Percentiles rank a stretch among this genome's conserved stretches.
Conservation (phyloP, 345 rosid species). For the Viola odorata region DNA sequence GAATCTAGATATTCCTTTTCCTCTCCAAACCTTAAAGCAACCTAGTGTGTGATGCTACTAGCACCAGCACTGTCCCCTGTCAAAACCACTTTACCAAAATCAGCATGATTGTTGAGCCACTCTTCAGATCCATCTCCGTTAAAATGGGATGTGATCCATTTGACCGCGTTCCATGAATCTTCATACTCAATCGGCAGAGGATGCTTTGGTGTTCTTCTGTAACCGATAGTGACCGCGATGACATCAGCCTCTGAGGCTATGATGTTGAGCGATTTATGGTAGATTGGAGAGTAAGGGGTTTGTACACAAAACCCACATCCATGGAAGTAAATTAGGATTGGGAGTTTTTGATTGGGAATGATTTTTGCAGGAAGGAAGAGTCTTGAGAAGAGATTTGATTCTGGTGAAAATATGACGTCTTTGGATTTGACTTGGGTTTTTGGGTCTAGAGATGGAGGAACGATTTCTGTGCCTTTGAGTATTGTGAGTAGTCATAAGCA, state of each 20-base stretch:
- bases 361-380: slow-evolving; percentile 26
- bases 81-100: too few relatives aligned
- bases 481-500: too few relatives aligned
- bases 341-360: slow-evolving; percentile 27
- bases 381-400: neutral
- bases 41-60: too few relatives aligned
- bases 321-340: slow-evolving; percentile 27
- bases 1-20: too few relatives aligned
- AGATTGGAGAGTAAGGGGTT: slow-evolving; percentile 10
- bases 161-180: slow-evolving; percentile 18
- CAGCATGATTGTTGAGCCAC: slow-evolving; percentile 14
- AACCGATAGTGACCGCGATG: slow-evolving; percentile 13
- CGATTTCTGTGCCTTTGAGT: slow-evolving; percentile 10
- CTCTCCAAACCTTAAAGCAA: too few relatives aligned
- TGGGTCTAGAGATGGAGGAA: slow-evolving; percentile 36
- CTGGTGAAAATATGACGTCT: slow-evolving; percentile 21
- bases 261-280: neutral
- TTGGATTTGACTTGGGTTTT: slow-evolving; percentile 37
- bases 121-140: slow-evolving; percentile 6
- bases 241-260: slow-evolving; percentile 7
- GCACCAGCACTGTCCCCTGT: slow-evolving; percentile 12
- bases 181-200: slow-evolving; percentile 15
- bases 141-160: slow-evolving; percentile 15
- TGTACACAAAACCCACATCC: slow-evolving; percentile 11
- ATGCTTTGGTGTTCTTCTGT: slow-evolving; percentile 16